phyloP scores from a whole-genome alignment of 495 filamentous ascomycete species.

The Aspergillus incahuasiensis region DNA sequence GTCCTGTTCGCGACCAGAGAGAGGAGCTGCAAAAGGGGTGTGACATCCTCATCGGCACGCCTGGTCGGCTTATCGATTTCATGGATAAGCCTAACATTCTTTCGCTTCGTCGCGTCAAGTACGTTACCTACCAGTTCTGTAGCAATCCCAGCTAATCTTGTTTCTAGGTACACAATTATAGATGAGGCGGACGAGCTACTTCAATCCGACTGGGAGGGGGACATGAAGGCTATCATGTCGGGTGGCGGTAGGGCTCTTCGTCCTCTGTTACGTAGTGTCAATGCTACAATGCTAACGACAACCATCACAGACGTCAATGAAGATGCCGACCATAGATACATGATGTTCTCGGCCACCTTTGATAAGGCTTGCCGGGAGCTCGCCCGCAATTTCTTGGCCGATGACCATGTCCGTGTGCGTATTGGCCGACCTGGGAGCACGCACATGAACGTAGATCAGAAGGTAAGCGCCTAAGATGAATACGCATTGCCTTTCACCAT shows the following conservation, averaged over 20 bases:
- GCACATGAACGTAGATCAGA: slow-evolving; percentile 74
- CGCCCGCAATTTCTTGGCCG: slow-evolving; percentile 66
- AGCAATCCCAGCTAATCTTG: slow-evolving; percentile 5
- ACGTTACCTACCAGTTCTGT: slow-evolving; percentile 21
- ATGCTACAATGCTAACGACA: slow-evolving; percentile 16
- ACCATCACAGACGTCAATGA: slow-evolving; percentile 65
- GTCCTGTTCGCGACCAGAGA: slow-evolving; percentile 58
- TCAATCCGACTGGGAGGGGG: slow-evolving; percentile 64
- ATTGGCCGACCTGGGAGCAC: slow-evolving; percentile 81
- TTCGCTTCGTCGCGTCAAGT: slow-evolving; percentile 71
- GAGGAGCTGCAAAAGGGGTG: slow-evolving; percentile 76
- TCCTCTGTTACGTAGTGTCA: no score
- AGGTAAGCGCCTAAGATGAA: slow-evolving; percentile 23
- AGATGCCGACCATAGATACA: slow-evolving; percentile 73
- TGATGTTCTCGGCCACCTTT: slow-evolving; percentile 97
- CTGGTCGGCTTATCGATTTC: slow-evolving; percentile 81
- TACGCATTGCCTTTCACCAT: not conserved
- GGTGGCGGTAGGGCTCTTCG: slow-evolving; percentile 67
- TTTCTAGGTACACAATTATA: slow-evolving; percentile 68
- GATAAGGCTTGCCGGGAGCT: slow-evolving; percentile 68
- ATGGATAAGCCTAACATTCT: slow-evolving; percentile 64
- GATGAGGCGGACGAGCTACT: slow-evolving; percentile 97
- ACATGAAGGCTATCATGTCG: slow-evolving; percentile 65
- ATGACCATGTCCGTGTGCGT: slow-evolving; percentile 68
- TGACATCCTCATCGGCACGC: slow-evolving; percentile 82